A percentile compares a stretch with the other conserved stretches of the same genome.
phyloP scores from a whole-genome alignment of 1,284 basidiomycete species.

The Irpex sp. region DNA sequence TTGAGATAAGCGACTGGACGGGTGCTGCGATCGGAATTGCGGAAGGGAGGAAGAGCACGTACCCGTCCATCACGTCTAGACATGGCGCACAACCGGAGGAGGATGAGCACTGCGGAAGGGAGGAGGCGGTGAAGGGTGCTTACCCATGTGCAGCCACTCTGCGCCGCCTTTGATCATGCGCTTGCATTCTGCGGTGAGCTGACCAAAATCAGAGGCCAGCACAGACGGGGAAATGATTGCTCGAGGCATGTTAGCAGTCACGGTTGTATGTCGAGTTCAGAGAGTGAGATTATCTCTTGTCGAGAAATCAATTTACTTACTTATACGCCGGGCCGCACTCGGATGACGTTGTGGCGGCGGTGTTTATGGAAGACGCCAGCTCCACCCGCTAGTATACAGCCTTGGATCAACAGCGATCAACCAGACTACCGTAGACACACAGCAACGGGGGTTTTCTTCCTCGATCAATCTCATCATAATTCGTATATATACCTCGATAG shows the following conservation, averaged over 20 bases:
- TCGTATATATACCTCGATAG: neutral
- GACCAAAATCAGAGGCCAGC: constrained; percentile 92
- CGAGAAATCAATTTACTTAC: neutral
- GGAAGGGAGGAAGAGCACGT: constrained; percentile 17
- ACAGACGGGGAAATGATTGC: constrained; percentile 91
- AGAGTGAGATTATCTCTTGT: neutral
- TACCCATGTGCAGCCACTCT: constrained; percentile 97
- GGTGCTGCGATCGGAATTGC: neutral
- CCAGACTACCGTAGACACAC: neutral
- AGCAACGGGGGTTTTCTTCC: neutral
- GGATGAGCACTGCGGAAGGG: constrained; percentile 1
- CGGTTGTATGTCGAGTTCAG: neutral
- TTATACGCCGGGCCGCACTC: neutral
- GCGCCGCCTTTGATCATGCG: constrained; percentile 91
- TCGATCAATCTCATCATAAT: neutral
- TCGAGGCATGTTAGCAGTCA: constrained; percentile 56
- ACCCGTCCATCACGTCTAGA: constrained; percentile 96
- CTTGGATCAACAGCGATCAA: neutral
- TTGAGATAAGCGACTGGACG: neutral
- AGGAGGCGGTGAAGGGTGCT: constrained; percentile 23
- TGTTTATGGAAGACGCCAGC: neutral
- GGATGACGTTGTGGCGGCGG: too few species aligned
- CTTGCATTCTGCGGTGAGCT: constrained; percentile 88
- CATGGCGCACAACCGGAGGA: neutral
- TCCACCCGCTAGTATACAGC: neutral